Conservation (phyloP, 2,329 filamentous ascomycete genomes). For the Rasamsonia emersonii region DNA sequence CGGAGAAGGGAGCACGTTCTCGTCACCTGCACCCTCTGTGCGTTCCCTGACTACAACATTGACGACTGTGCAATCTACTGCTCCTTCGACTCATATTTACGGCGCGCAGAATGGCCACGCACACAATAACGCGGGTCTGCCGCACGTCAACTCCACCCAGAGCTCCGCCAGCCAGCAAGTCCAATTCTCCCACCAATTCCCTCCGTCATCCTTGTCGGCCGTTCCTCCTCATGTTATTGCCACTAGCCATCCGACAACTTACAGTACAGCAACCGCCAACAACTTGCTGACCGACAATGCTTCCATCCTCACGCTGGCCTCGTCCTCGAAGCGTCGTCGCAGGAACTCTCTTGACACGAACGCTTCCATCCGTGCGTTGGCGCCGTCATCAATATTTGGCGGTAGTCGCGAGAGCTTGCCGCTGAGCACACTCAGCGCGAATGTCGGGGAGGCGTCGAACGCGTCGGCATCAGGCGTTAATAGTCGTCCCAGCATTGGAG, state of each 20-base stretch:
- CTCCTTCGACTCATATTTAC: constrained; percentile 42
- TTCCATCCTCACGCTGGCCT: constrained; percentile 56
- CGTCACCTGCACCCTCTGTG: constrained; percentile 56
- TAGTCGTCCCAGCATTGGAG: constrained; percentile 44
- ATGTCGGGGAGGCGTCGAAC: constrained; percentile 37
- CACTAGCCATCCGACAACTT: constrained; percentile 47
- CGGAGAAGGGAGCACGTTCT: constrained; percentile 60
- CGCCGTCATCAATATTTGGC: constrained; percentile 56
- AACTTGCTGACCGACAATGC: constrained; percentile 58
- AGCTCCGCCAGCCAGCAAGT: constrained; percentile 32
- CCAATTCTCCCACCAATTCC: constrained; percentile 54
- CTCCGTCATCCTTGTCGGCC: constrained; percentile 50
- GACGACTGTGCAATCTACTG: constrained; percentile 57
- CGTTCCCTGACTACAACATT: constrained; percentile 57
- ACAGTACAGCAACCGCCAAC: constrained; percentile 53
- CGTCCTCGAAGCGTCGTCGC: constrained; percentile 54
- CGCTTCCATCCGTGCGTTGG: constrained; percentile 56
- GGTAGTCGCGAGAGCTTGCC: constrained; percentile 57
- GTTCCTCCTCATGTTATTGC: constrained; percentile 51
- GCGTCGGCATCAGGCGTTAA: constrained; percentile 29
- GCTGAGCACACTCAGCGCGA: constrained; percentile 52
- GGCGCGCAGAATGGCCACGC: constrained; percentile 19
- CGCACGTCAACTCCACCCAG: constrained; percentile 28
- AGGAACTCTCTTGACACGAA: constrained; percentile 59
- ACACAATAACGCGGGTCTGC: constrained; percentile 18